Conservation (phyloP, 1,139 yeast species). For the Saccharomycopsis crataegensis region DNA sequence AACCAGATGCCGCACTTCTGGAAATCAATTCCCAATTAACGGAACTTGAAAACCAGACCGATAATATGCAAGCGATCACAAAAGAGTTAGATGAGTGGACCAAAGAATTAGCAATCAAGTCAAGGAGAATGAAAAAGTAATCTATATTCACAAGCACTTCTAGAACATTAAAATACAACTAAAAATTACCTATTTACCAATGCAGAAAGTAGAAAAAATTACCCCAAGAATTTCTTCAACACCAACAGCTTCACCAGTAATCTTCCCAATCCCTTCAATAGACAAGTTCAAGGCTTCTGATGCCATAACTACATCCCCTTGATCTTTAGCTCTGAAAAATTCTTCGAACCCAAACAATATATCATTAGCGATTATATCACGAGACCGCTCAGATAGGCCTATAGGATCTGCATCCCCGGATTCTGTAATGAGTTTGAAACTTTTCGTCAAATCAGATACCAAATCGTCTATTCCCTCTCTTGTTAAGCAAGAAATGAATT, state of each 20-base stretch:
- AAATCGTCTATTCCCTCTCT: constrained; percentile 50
- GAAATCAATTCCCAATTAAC: constrained; percentile 7
- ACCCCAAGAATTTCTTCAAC: constrained; percentile 88
- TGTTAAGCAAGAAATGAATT: constrained; percentile 52
- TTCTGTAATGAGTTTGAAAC: constrained; percentile 44
- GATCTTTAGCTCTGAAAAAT: constrained; percentile 43
- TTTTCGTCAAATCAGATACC: constrained; percentile 30
- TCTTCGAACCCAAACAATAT: constrained; percentile 65
- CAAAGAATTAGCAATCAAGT: constrained; percentile 37
- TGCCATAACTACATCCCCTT: constrained; percentile 73
- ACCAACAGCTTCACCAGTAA: constrained; percentile 85
- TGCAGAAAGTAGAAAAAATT: constrained; percentile 86
- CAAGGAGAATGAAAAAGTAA: not conserved
- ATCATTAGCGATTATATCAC: constrained; percentile 64
- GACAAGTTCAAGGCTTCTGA: constrained; percentile 70
- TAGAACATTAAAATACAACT: not conserved
- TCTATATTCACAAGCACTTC: not conserved
- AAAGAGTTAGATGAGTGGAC: constrained; percentile 58
- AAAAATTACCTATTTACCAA: constrained; percentile 60
- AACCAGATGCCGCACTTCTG: constrained; percentile 30
- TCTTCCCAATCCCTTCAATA: constrained; percentile 82
- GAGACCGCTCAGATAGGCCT: constrained; percentile 65
- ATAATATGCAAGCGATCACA: constrained; percentile 38
- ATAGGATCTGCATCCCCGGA: constrained; percentile 52
- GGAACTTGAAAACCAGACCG: constrained; percentile 38